These are phyloP conservation scores for Diplotaxis tenuifolia DNA, from an alignment of 345 rosid genomes.

Conservation along the genomic window DNA sequence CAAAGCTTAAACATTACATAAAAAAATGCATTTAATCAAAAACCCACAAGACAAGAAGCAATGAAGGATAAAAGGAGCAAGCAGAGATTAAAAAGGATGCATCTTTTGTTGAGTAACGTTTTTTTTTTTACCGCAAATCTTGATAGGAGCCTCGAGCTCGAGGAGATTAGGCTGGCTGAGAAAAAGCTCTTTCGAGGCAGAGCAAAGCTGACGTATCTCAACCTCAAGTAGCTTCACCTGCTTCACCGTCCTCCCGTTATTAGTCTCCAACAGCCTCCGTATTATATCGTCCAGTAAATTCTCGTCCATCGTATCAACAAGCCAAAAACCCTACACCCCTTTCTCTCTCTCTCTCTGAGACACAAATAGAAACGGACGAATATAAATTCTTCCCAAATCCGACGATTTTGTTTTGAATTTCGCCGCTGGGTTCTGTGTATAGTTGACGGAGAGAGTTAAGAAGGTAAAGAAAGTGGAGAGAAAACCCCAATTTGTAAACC, in stretches of 20 bases:
- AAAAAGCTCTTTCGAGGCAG: constrained; percentile 32
- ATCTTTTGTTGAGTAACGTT: neutral
- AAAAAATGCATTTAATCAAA: neutral
- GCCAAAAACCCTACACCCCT: neutral
- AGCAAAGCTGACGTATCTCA: constrained; percentile 34
- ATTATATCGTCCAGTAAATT: constrained; percentile 27
- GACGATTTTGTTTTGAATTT: constrained; percentile 8
- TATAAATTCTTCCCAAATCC: neutral
- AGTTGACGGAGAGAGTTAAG: constrained; percentile 19
- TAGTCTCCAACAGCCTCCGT: constrained; percentile 25
- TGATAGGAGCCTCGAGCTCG: constrained; percentile 41
- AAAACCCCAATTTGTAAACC: constrained; percentile 20
- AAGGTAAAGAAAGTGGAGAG: neutral
- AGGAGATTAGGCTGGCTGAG: constrained; percentile 44
- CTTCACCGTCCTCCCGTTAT: constrained; percentile 23
- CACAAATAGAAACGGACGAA: neutral
- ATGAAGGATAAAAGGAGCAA: neutral
- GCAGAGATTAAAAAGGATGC: neutral
- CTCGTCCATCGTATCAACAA: constrained; percentile 21
- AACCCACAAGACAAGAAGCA: neutral
- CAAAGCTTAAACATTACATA: neutral
- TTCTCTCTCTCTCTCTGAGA: neutral
- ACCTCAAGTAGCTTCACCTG: constrained; percentile 14
- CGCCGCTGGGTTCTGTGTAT: constrained; percentile 24
- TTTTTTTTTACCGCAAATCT: constrained; percentile 39